Evolutionary conservation across 2,329 filamentous ascomycete genomes (phyloP).

Genomic region (Alternaria tenuissima): DNA sequence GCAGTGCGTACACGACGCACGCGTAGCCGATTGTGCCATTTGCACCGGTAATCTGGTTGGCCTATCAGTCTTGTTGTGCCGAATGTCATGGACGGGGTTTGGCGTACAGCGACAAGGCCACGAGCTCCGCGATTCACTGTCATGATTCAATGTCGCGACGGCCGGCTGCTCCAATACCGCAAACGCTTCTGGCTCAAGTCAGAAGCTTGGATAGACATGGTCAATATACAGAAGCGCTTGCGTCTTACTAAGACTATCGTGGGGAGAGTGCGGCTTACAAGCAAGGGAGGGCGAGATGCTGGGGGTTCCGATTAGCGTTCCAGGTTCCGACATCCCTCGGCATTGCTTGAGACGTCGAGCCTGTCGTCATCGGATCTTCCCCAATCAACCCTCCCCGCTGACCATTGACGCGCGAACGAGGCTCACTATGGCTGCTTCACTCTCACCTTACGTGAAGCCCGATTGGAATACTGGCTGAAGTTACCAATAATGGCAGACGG

Average conservation of each 20-base stretch:
- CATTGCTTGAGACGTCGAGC: constrained; percentile 2
- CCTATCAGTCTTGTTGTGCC: constrained; percentile 1
- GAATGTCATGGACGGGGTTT: neutral
- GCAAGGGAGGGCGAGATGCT: constrained; percentile 2
- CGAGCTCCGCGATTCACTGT: constrained; percentile 15
- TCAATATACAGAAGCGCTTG: neutral
- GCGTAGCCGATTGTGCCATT: constrained; percentile 49
- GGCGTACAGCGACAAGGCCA: constrained; percentile 38
- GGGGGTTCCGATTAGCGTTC: constrained; percentile 13
- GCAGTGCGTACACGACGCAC: constrained; percentile 37
- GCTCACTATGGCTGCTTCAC: neutral
- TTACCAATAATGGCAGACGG: neutral
- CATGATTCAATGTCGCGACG: constrained; percentile 16
- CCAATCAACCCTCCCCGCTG: neutral
- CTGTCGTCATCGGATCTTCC: constrained; percentile 14
- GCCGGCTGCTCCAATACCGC: neutral
- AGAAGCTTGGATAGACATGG: neutral
- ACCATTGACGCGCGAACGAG: constrained; percentile 2
- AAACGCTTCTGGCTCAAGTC: neutral
- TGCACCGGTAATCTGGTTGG: constrained; percentile 44
- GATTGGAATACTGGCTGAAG: neutral
- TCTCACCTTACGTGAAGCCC: neutral
- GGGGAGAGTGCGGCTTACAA: constrained; percentile 7
- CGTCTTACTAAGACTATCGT: constrained; percentile 12
- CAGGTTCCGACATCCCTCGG: constrained; percentile 3